Conservation (phyloP, 768 basidiomycete species). For the Kwoniella mangroviensis region DNA sequence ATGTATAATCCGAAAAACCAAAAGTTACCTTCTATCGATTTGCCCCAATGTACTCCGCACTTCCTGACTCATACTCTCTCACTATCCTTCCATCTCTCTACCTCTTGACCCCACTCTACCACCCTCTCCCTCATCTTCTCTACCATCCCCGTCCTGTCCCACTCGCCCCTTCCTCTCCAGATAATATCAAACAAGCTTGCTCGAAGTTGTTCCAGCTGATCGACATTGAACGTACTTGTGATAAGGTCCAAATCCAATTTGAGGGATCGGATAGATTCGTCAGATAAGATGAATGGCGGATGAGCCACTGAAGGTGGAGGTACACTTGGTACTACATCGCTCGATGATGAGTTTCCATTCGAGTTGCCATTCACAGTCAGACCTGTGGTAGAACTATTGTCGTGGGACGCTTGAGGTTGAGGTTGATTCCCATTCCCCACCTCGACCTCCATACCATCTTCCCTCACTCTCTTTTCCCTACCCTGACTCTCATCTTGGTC, state of each 20-base stretch:
- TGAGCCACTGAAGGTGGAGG: conserved; percentile 53
- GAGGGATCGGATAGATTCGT: conserved; percentile 63
- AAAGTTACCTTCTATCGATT: not conserved
- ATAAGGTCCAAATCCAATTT: conserved; percentile 62
- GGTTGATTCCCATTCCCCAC: not conserved
- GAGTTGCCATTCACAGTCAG: conserved; percentile 55
- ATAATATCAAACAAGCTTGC: conserved; percentile 77
- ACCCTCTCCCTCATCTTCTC: conserved; percentile 66
- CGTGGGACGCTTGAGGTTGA: not conserved
- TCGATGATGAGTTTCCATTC: conserved; percentile 40
- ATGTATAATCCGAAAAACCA: too few species aligned
- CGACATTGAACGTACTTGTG: conserved; percentile 72
- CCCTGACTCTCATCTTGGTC: conserved; percentile 14
- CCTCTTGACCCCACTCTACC: conserved; percentile 70
- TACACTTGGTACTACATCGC: conserved; percentile 63
- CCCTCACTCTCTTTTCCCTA: conserved; percentile 27
- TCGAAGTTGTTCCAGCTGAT: conserved; percentile 91
- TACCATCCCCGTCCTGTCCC: conserved; percentile 76
- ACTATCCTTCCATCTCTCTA: conserved; percentile 47
- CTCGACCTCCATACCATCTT: conserved; percentile 12
- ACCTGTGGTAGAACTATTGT: not conserved
- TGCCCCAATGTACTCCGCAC: not conserved
- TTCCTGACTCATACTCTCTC: not conserved
- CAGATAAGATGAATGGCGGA: conserved; percentile 76
- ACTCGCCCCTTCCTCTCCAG: conserved; percentile 81